Evolutionary conservation across 225 moss, liverwort and hornwort species (phyloP).

Genomic region (Bryoerythrophyllum caledonicum): DNA sequence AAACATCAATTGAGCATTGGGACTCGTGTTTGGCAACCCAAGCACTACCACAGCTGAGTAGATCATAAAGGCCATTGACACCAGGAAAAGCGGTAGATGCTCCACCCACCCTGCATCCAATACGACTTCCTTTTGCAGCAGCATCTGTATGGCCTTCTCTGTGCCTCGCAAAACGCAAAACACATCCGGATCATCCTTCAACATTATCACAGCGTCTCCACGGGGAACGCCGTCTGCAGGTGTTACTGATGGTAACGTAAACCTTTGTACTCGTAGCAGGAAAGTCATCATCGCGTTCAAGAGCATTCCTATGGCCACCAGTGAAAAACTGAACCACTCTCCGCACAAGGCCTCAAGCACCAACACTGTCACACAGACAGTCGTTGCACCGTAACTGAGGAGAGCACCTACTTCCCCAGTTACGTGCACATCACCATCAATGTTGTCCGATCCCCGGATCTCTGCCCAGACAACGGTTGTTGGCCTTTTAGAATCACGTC

Average conservation of each 20-base stretch:
- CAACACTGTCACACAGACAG: background rate
- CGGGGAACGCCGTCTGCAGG: background rate
- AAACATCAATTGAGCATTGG: background rate
- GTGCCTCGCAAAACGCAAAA: conserved; percentile 10
- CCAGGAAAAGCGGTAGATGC: conserved; percentile 3
- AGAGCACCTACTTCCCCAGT: background rate
- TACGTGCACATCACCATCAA: background rate
- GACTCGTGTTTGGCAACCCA: conserved; percentile 6
- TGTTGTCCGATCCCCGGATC: background rate
- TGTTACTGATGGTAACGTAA: background rate
- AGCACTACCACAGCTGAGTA: conserved; percentile 11
- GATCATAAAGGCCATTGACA: background rate
- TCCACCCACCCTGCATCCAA: background rate
- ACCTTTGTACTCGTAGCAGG: conserved; percentile 15
- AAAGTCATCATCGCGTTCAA: background rate
- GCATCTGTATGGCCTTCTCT: conserved; percentile 19
- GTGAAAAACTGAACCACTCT: background rate
- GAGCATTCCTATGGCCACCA: conserved; percentile 21
- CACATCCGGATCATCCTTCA: conserved; percentile 22
- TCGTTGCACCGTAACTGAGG: background rate
- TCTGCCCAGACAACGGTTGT: conserved; percentile 13
- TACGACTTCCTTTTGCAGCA: conserved; percentile 13
- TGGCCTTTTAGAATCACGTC: background rate
- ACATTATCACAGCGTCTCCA: conserved; percentile 16
- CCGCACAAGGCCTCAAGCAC: background rate